Percentiles rank a stretch among this genome's conserved stretches.
Evolutionary conservation across 2,329 filamentous ascomycete genomes (phyloP).

Genomic region (Mariannaea elegans): DNA sequence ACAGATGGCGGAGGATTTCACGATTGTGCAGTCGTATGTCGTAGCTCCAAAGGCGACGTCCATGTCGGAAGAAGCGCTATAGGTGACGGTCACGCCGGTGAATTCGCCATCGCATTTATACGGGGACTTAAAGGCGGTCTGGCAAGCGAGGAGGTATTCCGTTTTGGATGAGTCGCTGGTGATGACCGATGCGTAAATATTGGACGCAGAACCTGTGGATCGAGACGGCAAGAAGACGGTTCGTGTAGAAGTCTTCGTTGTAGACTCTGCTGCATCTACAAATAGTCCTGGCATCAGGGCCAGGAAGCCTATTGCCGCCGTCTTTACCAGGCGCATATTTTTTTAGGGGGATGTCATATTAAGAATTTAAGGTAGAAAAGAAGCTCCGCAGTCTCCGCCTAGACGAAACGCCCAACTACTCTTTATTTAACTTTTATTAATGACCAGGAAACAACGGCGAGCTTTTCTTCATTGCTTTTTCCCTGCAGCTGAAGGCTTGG

Average conservation of each 20-base stretch:
- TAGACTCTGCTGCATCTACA: slow-evolving; percentile 9
- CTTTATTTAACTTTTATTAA: no score
- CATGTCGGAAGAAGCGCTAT: slow-evolving; percentile 20
- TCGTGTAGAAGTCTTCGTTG: slow-evolving; percentile 18
- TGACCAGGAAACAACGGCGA: no score
- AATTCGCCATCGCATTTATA: slow-evolving; percentile 35
- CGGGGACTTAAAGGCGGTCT: slow-evolving; percentile 27
- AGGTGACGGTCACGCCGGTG: slow-evolving; percentile 32
- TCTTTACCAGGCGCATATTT: neutral
- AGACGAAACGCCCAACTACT: no score
- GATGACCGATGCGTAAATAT: slow-evolving; percentile 39
- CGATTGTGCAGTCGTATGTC: slow-evolving; percentile 31
- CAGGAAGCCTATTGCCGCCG: neutral
- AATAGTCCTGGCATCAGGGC: slow-evolving; percentile 8
- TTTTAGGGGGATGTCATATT: neutral
- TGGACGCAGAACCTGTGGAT: slow-evolving; percentile 27
- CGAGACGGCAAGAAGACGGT: slow-evolving; percentile 29
- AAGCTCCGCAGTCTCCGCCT: no score
- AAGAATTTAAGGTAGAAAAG: no score
- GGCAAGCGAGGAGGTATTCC: slow-evolving; percentile 36
- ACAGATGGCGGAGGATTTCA: slow-evolving; percentile 23
- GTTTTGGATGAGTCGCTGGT: slow-evolving; percentile 29
- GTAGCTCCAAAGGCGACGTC: slow-evolving; percentile 24
- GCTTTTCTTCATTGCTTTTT: no score
- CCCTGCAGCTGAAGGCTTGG: no score